These are phyloP conservation scores for Straminergon stramineum DNA, from an alignment of 225 moss, liverwort and hornwort genomes.

Conservation along the genomic window DNA sequence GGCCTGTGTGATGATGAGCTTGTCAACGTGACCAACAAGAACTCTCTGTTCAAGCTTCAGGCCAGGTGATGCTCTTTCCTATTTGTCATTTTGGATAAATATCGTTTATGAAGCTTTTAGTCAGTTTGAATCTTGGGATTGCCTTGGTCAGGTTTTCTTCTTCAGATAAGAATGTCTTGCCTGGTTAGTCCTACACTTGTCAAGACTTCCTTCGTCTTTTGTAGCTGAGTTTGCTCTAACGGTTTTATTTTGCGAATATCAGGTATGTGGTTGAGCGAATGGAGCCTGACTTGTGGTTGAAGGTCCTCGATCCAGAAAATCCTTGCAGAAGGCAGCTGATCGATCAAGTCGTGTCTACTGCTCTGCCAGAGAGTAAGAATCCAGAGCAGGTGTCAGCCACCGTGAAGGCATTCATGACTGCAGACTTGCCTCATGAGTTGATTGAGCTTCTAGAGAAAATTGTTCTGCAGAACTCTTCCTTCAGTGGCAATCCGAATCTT, in stretches of 20 bases:
- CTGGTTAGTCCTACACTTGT: background rate
- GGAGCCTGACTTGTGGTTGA: constrained; percentile 89
- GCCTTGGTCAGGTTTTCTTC: background rate
- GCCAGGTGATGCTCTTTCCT: constrained; percentile 46
- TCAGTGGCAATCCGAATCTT: constrained; percentile 94
- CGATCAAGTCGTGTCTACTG: constrained; percentile 98
- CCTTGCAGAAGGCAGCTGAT: constrained; percentile 86
- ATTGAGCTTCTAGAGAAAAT: constrained; percentile 98
- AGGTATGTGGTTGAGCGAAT: constrained; percentile 99
- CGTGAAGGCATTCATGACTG: constrained; percentile 99
- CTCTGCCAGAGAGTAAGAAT: constrained; percentile 93
- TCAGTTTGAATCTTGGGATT: background rate
- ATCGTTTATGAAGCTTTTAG: background rate
- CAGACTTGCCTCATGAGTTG: constrained; percentile 93
- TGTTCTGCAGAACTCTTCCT: constrained; percentile 94
- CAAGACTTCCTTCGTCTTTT: background rate
- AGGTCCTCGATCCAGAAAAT: constrained; percentile 95
- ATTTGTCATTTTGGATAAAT: background rate
- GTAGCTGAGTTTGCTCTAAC: background rate
- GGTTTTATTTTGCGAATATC: background rate
- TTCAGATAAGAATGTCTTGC: background rate
- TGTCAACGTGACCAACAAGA: constrained; percentile 93
- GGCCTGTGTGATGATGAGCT: constrained; percentile 97
- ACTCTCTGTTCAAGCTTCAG: constrained; percentile 96
- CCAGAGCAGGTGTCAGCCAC: constrained; percentile 99